phyloP scores from a whole-genome alignment of 768 basidiomycete genomes.

The Erythrobasidium yunnanense region DNA sequence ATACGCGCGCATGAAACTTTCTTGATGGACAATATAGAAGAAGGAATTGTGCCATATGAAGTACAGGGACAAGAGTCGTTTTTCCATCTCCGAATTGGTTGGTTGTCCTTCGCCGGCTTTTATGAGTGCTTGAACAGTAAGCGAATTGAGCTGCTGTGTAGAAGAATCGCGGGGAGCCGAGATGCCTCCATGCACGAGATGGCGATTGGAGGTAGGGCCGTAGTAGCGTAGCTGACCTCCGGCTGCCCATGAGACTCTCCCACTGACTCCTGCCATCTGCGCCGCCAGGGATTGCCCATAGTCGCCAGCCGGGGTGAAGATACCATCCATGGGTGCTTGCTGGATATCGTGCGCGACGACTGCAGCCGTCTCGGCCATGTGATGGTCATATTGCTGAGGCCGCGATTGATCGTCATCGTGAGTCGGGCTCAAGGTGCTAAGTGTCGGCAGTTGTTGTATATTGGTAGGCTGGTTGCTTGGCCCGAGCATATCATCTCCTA shows the following conservation, averaged over 20 bases:
- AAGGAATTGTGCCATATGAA: constrained; percentile 20
- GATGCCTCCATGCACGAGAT: not conserved
- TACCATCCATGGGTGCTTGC: constrained; percentile 2
- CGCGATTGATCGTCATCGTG: not conserved
- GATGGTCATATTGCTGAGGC: not conserved
- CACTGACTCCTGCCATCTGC: constrained; percentile 2
- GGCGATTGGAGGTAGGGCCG: constrained; percentile 4
- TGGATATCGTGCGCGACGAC: constrained; percentile 2
- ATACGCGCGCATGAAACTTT: not conserved
- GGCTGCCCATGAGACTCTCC: not conserved
- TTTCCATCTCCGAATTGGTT: not conserved
- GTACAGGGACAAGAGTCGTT: constrained; percentile 6
- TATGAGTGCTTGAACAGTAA: not conserved
- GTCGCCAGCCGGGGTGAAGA: constrained; percentile 1
- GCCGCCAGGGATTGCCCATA: not conserved
- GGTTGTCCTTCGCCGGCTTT: not conserved
- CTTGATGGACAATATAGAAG: constrained; percentile 15
- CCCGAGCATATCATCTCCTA: not conserved
- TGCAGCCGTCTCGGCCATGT: constrained; percentile 2
- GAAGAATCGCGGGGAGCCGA: not conserved
- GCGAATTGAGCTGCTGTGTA: not conserved
- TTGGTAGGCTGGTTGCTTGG: not conserved
- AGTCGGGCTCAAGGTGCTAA: not conserved
- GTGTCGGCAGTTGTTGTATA: not conserved
- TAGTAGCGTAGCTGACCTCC: constrained; percentile 10